Evolutionary conservation across 2,329 filamentous ascomycete genomes (phyloP).

Genomic region (Aureobasidium leucospermi): DNA sequence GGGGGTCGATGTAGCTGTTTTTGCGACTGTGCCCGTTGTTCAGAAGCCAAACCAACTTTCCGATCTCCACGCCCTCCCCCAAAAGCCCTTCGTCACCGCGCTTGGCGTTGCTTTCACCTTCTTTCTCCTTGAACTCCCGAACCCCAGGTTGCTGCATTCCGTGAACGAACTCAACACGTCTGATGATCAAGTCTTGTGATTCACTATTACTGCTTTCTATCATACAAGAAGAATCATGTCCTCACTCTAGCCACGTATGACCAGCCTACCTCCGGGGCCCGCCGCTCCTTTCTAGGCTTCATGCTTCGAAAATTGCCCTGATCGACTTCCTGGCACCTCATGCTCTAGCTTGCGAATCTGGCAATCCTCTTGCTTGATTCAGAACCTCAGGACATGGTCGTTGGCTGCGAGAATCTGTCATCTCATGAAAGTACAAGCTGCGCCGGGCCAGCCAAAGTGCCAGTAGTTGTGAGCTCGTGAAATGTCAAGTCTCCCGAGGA

Average conservation of each 20-base stretch:
- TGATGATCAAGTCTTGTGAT: not conserved
- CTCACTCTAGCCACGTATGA: not conserved
- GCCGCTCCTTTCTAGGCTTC: not conserved
- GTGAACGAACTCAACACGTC: not conserved
- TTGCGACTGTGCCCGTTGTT: constrained; percentile 5
- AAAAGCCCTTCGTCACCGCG: constrained; percentile 1
- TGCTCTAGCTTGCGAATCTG: too few relatives aligned
- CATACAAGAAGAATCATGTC: not conserved
- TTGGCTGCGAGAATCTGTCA: not conserved
- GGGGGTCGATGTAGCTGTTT: constrained; percentile 1
- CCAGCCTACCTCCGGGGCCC: too few relatives aligned
- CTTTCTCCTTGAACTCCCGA: not conserved
- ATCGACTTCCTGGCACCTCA: too few relatives aligned
- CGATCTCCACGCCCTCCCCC: not conserved
- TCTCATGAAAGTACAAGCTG: constrained; percentile 21
- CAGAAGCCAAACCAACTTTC: constrained; percentile 11
- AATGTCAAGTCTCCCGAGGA: constrained; percentile 18
- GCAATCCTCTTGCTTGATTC: too few relatives aligned
- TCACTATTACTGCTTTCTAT: not conserved
- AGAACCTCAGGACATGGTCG: too few relatives aligned
- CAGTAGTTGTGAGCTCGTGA: constrained; percentile 18
- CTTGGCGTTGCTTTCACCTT: not conserved
- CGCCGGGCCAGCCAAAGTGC: constrained; percentile 20
- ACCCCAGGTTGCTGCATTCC: not conserved
- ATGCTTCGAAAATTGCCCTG: not conserved